phyloP scores from a whole-genome alignment of 2,329 filamentous ascomycete genomes.

The Cordyceps fumosorosea region DNA sequence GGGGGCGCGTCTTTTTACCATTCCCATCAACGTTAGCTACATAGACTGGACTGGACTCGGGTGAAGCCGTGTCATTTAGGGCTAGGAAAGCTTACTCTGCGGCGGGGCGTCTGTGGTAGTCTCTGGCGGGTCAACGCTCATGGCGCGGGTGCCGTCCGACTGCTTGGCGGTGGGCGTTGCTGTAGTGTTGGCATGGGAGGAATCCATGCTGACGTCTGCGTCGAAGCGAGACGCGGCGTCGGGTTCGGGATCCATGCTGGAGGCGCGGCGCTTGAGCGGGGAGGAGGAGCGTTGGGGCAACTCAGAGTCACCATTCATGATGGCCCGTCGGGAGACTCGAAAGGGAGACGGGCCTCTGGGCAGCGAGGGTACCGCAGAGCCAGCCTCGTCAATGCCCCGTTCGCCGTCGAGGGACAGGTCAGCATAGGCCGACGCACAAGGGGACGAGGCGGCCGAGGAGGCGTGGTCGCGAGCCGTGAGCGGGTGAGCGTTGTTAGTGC shows the following conservation, averaged over 20 bases:
- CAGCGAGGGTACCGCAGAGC: slow-evolving; percentile 28
- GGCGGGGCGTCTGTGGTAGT: slow-evolving; percentile 16
- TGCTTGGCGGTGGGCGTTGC: slow-evolving; percentile 16
- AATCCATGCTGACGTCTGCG: slow-evolving; percentile 41
- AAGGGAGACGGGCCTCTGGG: slow-evolving; percentile 48
- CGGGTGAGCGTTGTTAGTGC: slow-evolving; percentile 26
- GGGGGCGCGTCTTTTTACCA: slow-evolving; percentile 27
- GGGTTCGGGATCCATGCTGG: slow-evolving; percentile 51
- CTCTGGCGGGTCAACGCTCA: slow-evolving; percentile 34
- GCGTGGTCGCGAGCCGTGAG: slow-evolving; percentile 36
- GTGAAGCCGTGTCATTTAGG: not conserved
- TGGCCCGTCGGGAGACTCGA: slow-evolving; percentile 41
- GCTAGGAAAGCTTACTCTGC: slow-evolving; percentile 22
- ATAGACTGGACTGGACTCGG: not conserved
- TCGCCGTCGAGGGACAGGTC: slow-evolving; percentile 52
- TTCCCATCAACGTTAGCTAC: not conserved
- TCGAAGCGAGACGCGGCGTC: slow-evolving; percentile 34
- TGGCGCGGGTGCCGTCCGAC: slow-evolving; percentile 26
- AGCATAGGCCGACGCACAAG: slow-evolving; percentile 47
- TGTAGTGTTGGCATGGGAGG: slow-evolving; percentile 20
- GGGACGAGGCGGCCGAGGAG: slow-evolving; percentile 52
- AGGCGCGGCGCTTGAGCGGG: slow-evolving; percentile 57
- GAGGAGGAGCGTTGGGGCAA: slow-evolving; percentile 55
- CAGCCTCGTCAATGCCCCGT: slow-evolving; percentile 41
- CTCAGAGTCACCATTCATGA: slow-evolving; percentile 53